phyloP scores from a whole-genome alignment of 2,329 filamentous ascomycete genomes.

The Microdochium bolleyi region DNA sequence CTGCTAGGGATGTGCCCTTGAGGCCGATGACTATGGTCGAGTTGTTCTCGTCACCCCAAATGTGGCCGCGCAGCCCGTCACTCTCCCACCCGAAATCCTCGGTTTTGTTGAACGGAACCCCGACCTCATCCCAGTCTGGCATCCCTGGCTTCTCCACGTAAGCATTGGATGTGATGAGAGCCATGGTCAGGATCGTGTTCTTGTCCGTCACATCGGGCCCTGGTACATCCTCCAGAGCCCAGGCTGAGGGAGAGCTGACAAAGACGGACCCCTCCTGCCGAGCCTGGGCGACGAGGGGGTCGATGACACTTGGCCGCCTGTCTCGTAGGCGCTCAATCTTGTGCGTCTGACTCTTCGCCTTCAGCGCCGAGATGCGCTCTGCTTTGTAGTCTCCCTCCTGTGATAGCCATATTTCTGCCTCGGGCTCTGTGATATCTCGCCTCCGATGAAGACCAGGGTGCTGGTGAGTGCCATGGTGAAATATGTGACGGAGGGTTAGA shows the following conservation, averaged over 20 bases:
- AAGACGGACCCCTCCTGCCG: slow-evolving; percentile 60
- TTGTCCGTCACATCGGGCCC: slow-evolving; percentile 82
- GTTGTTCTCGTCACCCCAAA: slow-evolving; percentile 82
- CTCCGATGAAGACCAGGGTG: slow-evolving; percentile 72
- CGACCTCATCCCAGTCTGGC: slow-evolving; percentile 77
- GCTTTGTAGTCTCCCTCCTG: slow-evolving; percentile 49
- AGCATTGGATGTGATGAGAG: slow-evolving; percentile 82
- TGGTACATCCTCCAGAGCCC: slow-evolving; percentile 71
- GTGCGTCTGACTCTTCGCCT: slow-evolving; percentile 54
- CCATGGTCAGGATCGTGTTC: slow-evolving; percentile 73
- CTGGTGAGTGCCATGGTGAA: slow-evolving; percentile 78
- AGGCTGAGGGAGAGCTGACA: slow-evolving; percentile 63
- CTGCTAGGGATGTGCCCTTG: slow-evolving; percentile 83
- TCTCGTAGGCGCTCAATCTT: slow-evolving; percentile 78
- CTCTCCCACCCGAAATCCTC: slow-evolving; percentile 87
- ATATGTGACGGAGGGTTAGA: slow-evolving; percentile 77
- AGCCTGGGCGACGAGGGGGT: slow-evolving; percentile 68
- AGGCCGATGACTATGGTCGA: slow-evolving; percentile 83
- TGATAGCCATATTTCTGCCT: slow-evolving; percentile 54
- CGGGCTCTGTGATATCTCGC: slow-evolving; percentile 56
- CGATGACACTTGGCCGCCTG: slow-evolving; percentile 66
- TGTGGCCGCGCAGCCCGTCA: slow-evolving; percentile 84
- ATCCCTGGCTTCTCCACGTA: slow-evolving; percentile 69
- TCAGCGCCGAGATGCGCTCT: slow-evolving; percentile 43
- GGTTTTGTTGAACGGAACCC: slow-evolving; percentile 73